Evolutionary conservation across 2,329 filamentous ascomycete genomes (phyloP).

Genomic region (Ophiostoma pallidulum): DNA sequence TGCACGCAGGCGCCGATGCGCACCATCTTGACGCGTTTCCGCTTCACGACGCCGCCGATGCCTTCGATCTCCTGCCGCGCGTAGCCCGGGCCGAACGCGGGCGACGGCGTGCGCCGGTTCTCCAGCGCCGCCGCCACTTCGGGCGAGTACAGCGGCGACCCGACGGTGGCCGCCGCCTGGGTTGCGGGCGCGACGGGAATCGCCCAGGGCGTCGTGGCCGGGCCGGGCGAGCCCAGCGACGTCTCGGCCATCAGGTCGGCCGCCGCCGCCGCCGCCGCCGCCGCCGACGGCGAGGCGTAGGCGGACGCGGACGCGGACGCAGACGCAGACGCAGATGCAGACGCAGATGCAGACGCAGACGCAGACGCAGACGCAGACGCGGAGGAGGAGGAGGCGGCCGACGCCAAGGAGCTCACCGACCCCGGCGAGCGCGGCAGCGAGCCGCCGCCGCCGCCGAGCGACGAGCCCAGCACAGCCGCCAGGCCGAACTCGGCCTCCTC

Average conservation of each 20-base stretch:
- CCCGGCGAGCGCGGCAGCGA: conserved; percentile 8
- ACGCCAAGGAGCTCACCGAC: conserved; percentile 8
- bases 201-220: conserved; percentile 10
- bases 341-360: too few species aligned
- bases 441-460: conserved; percentile 1
- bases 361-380: not conserved
- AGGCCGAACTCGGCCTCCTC: conserved; percentile 32
- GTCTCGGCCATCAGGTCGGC: too few species aligned
- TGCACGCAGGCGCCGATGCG: conserved; percentile 75
- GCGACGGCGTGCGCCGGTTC: conserved; percentile 32
- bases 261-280: too few species aligned
- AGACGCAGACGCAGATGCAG: too few species aligned
- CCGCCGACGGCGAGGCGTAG: too few species aligned
- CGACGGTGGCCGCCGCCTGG: conserved; percentile 14
- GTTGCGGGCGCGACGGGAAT: conserved; percentile 15
- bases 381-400: conserved; percentile 8
- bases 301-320: too few species aligned
- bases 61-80: conserved; percentile 82
- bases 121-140: conserved; percentile 15
- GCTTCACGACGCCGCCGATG: conserved; percentile 79
- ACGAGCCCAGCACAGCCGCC: conserved; percentile 8
- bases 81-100: conserved; percentile 61
- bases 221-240: too few species aligned
- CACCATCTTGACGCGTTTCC: conserved; percentile 75
- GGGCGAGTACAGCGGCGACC: conserved; percentile 16